Base-by-base conservation (phyloP, 768 basidiomycete genomes). In the Rhodotorula diobovata region DNA sequence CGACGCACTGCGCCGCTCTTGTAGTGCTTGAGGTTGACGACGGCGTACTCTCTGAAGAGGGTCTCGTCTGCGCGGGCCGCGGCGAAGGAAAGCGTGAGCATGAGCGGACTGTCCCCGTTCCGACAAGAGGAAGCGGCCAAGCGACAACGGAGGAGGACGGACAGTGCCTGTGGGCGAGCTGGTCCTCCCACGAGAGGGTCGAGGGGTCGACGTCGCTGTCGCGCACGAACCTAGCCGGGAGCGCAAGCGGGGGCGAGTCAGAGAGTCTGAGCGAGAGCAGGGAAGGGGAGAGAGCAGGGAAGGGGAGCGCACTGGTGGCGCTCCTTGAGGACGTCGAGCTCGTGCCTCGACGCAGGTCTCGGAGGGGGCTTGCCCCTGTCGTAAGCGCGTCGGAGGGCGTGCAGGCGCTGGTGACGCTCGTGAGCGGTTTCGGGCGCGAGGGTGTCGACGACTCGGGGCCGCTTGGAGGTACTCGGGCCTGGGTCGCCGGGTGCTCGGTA, bases 21-120 rank as follows among this genome's bases (percentile, higher is more conserved):
- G 84, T 91, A 96, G 78, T 97, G 95, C 82, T 97, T 97, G 70
- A 97, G 82, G 81, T 97, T 92, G 78, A 91, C 93, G 32, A 93
- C 83, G 0, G 90, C 91, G 76, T 88, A 98, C 80, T 98, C 94
- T 15, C 35, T 35, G 45, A 61, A 46, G 32, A 48, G 60, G 16
- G 60, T 46, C 23, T 46, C 59, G 45, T 61, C 59, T 46, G 30
- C 23, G n/a, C n/a, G n/a, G n/a, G n/a, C n/a, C n/a, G n/a, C n/a
- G 56, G 23, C 20, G 23, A 9, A 15, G 45, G 6, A 34, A 21
- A 15, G 30, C n/a, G 43, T 20, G 43, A 41, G n/a, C 6, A 8
- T 9, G n/a, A 59, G 58, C 41, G n/a, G n/a, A n/a, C n/a, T n/a
- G n/a, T n/a, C n/a, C n/a, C n/a, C n/a, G n/a, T n/a, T n/a, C n/a